Evolutionary conservation across 805 yeast species (phyloP), one percentile per base, ranked within the genome.

Genomic region (Helenozyma baotianmanensis): DNA sequence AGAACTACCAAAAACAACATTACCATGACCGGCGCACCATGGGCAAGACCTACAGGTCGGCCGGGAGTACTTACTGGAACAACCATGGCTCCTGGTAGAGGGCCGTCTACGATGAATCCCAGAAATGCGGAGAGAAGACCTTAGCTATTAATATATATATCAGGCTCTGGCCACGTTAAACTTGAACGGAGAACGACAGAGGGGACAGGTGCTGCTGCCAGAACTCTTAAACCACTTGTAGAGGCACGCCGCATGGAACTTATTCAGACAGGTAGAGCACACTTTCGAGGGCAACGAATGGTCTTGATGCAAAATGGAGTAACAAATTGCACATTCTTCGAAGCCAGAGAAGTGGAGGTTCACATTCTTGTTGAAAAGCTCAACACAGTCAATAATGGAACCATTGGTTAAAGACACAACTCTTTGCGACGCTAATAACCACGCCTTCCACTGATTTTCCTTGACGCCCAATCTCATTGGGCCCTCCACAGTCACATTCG

Each of bases 201-300:
- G 66, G 24, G 99, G 99, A 64, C 99, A 92, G 2, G 96, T 82
- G 45, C 86, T 84, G 35, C 85, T 74, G 25, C 92, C 94, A 10
- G 95, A 84, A 46, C 95, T 88, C 64, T 86, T 85, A 63, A 92
- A 92, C 99, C 99, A 92, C 56, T 89, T 85, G 69, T 87, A 89
- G 26, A 92, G 66, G 69, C 99, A 92, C 3, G 92, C 96, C 6
- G 96, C 80, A 58, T 92, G 99, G 69, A 89, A 92, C 55, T 83
- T 86, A 68, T 92, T 90, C 51, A 78, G 78, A 70, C 99, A 92
- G 0, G 96, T 88, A 11, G 82, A 68, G 61, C 99, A 92, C 3
- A 72, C 72, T 60, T 87, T 89, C 30, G 87, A 78, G 6, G 99
- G 98, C 37, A 92, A 70, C 6, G 95, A 82, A 49, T 84, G 85